Conservation (phyloP, 2,329 filamentous ascomycete genomes). For the Periconia sp. region DNA sequence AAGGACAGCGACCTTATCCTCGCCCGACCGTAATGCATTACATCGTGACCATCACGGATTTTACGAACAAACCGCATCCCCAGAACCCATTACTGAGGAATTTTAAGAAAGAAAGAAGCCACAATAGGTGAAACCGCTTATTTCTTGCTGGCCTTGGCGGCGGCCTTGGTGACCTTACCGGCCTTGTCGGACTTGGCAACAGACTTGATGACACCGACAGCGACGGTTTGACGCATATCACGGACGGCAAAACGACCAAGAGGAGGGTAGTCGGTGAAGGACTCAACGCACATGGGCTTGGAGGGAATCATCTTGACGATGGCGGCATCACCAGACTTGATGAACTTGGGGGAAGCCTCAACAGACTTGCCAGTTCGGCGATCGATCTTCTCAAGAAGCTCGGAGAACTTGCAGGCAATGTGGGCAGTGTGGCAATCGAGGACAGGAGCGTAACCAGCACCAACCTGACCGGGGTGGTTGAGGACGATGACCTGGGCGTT, state of each 20-base stretch:
- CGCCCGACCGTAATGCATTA: conserved; percentile 42
- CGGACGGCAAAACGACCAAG: conserved; percentile 99
- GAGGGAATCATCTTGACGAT: conserved; percentile 99
- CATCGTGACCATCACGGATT: conserved; percentile 39
- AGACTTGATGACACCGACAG: conserved; percentile 91
- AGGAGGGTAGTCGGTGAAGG: conserved; percentile 99
- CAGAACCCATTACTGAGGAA: conserved; percentile 38
- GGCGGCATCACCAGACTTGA: conserved; percentile 99
- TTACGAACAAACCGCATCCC: conserved; percentile 42
- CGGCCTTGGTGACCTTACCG: conserved; percentile 56
- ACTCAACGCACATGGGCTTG: conserved; percentile 99
- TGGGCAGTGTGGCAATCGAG: conserved; percentile 99
- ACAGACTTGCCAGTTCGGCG: conserved; percentile 99
- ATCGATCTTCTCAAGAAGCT: conserved; percentile 99
- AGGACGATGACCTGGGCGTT: conserved; percentile 99
- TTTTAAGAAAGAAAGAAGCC: conserved; percentile 37
- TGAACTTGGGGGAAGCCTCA: conserved; percentile 94
- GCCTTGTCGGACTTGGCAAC: conserved; percentile 52
- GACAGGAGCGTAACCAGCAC: conserved; percentile 98
- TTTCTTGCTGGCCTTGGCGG: conserved; percentile 46
- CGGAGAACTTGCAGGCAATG: conserved; percentile 99
- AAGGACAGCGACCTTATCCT: conserved; percentile 40
- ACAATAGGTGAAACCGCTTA: conserved; percentile 36
- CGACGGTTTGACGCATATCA: conserved; percentile 85
- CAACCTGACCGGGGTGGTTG: conserved; percentile 99